A percentile compares a stretch with the other conserved stretches of the same genome.
phyloP scores from a whole-genome alignment of 352 stramenopile species.

The Phytophthora niederhauseri region DNA sequence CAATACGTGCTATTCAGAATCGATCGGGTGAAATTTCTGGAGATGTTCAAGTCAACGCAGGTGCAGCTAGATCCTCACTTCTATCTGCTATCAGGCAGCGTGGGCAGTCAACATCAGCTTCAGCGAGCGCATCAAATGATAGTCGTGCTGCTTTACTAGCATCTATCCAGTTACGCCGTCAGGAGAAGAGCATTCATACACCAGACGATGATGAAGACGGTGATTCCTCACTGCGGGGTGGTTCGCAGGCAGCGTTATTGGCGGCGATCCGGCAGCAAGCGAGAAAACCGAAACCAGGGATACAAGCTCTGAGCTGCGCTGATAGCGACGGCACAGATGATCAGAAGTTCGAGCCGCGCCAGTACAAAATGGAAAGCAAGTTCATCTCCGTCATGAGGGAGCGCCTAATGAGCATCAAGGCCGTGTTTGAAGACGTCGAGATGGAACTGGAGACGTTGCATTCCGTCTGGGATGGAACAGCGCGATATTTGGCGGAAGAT shows the following conservation, averaged over 20 bases:
- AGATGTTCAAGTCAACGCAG: constrained; percentile 7
- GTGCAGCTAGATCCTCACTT: constrained; percentile 15
- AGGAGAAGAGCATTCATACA: not conserved
- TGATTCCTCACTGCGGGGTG: constrained; percentile 1
- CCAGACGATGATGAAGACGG: not conserved
- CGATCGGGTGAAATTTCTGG: not conserved
- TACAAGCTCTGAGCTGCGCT: not conserved
- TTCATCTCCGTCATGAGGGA: constrained; percentile 65
- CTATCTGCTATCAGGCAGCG: constrained; percentile 25
- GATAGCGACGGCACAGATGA: constrained; percentile 7
- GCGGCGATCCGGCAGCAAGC: constrained; percentile 36
- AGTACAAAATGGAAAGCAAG: constrained; percentile 60
- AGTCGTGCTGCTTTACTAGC: constrained; percentile 18
- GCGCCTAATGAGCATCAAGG: constrained; percentile 57
- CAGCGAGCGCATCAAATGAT: not conserved
- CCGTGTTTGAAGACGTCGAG: constrained; percentile 62
- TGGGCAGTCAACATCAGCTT: not conserved
- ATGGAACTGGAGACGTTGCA: constrained; percentile 67
- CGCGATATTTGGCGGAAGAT: constrained; percentile 74
- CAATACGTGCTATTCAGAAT: constrained; percentile 5
- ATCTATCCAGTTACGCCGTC: constrained; percentile 17
- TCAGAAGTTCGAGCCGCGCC: constrained; percentile 43
- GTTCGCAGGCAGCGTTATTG: constrained; percentile 34
- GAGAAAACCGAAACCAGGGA: constrained; percentile 8
- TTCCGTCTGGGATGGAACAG: constrained; percentile 65